A percentile compares a stretch with the other conserved stretches of the same genome.
Evolutionary conservation across 179 eudicot genomes (phyloP).

Genomic region (Silene coronaria): DNA sequence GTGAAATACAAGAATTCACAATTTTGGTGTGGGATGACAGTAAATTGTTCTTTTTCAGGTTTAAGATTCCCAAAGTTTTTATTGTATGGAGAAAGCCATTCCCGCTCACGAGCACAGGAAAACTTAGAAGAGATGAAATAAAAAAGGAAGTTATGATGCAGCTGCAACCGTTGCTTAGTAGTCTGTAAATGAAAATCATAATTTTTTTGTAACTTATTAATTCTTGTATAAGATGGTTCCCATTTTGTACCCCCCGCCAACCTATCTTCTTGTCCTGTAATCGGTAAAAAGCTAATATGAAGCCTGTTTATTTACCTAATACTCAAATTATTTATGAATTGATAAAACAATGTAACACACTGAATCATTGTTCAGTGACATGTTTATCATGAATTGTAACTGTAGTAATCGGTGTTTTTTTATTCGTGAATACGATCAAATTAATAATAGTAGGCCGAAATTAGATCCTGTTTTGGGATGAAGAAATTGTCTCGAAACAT

Average conservation of each 20-base stretch:
- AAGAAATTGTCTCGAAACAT: too few species aligned
- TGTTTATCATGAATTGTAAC: too few species aligned
- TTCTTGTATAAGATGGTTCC: background rate
- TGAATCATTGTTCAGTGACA: too few species aligned
- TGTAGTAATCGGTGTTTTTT: too few species aligned
- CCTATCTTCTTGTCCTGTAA: background rate
- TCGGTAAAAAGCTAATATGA: too few species aligned
- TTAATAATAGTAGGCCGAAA: too few species aligned
- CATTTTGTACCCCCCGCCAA: background rate
- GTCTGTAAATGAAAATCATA: conserved; percentile 24
- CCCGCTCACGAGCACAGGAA: conserved; percentile 76
- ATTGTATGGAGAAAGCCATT: conserved; percentile 59
- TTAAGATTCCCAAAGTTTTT: conserved; percentile 63
- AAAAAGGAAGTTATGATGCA: conserved; percentile 41
- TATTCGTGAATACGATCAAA: too few species aligned
- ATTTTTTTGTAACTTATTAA: too few species aligned
- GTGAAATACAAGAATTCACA: background rate
- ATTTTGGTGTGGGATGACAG: background rate
- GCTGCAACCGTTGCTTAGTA: conserved; percentile 39
- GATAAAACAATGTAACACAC: too few species aligned
- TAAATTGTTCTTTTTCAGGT: conserved; percentile 41
- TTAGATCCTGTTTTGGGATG: too few species aligned
- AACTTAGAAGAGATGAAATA: conserved; percentile 59
- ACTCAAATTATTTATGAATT: too few species aligned
- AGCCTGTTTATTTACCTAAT: too few species aligned